Conservation (phyloP, 768 basidiomycete genomes). For the Calocybe cyanea region DNA sequence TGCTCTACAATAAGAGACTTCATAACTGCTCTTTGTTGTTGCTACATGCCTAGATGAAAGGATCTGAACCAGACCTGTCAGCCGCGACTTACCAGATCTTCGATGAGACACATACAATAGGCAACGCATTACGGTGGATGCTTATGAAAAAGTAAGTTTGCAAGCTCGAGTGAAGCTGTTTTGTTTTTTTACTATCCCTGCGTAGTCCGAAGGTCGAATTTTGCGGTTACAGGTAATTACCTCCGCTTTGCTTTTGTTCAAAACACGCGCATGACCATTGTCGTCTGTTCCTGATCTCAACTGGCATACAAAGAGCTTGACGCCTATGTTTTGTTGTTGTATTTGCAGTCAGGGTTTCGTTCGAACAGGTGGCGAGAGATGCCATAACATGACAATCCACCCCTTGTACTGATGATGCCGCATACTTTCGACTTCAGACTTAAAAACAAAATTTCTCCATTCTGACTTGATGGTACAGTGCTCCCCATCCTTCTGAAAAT, state of each 20-base stretch:
- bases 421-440: slow-evolving; percentile 1
- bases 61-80: slow-evolving; percentile 76
- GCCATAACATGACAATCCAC: too few relatives aligned
- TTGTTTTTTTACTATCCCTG: too few relatives aligned
- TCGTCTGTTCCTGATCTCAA: too few relatives aligned
- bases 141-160: slow-evolving; percentile 89
- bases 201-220: slow-evolving; percentile 93
- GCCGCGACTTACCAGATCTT: slow-evolving; percentile 89
- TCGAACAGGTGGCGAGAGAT: too few relatives aligned
- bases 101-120: slow-evolving; percentile 95
- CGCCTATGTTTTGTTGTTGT: too few relatives aligned
- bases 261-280: neutral
- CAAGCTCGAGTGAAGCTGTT: neutral
- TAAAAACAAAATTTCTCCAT: too few relatives aligned
- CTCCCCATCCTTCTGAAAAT: slow-evolving; percentile 95
- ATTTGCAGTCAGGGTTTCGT: too few relatives aligned
- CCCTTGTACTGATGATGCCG: too few relatives aligned
- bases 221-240: slow-evolving; percentile 94
- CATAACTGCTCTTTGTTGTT: neutral
- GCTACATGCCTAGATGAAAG: slow-evolving; percentile 62
- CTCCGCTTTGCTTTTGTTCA: slow-evolving; percentile 8
- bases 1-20: neutral
- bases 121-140: slow-evolving; percentile 96
- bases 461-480: slow-evolving; percentile 37
- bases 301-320: too few relatives aligned